A percentile compares a stretch with the other conserved stretches of the same genome.
Conservation (phyloP, 805 yeast genomes). For the Lipomyces oligophaga region DNA sequence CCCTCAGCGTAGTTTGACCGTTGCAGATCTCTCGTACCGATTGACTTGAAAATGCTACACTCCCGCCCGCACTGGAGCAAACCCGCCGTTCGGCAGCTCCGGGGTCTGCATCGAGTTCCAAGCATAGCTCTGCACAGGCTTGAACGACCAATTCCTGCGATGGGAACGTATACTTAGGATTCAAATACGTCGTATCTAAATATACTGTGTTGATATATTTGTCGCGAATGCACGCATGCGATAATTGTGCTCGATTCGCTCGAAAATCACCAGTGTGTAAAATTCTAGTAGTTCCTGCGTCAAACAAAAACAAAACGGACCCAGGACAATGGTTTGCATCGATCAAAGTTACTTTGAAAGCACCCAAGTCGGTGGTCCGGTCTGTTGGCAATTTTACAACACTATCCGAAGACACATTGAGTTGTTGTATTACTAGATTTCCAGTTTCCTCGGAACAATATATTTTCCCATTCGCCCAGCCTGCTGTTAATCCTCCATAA, state of each 20-base stretch:
- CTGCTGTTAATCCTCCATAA: constrained; percentile 76
- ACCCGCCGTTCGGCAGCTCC: constrained; percentile 10
- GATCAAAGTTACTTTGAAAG: constrained; percentile 53
- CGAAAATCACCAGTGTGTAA: constrained; percentile 95
- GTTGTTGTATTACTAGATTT: constrained; percentile 50
- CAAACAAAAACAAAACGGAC: constrained; percentile 74
- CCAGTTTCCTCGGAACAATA: constrained; percentile 73
- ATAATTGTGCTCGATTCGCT: constrained; percentile 53
- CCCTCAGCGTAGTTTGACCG: background rate
- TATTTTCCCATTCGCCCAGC: constrained; percentile 70
- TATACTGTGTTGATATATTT: constrained; percentile 57
- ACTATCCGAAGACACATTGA: constrained; percentile 49
- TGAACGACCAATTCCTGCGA: constrained; percentile 65
- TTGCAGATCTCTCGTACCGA: background rate
- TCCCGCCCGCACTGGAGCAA: constrained; percentile 3
- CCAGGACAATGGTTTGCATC: constrained; percentile 99
- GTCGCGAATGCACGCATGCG: constrained; percentile 34
- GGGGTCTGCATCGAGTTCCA: constrained; percentile 36
- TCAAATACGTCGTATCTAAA: constrained; percentile 85
- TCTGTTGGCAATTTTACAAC: constrained; percentile 46
- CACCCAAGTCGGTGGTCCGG: constrained; percentile 41
- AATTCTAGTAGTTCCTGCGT: constrained; percentile 39
- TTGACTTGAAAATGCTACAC: no score
- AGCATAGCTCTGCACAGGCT: constrained; percentile 53
- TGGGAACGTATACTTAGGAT: constrained; percentile 73